Conservation (phyloP, 2,329 filamentous ascomycete genomes). For the Curvularia sp. region DNA sequence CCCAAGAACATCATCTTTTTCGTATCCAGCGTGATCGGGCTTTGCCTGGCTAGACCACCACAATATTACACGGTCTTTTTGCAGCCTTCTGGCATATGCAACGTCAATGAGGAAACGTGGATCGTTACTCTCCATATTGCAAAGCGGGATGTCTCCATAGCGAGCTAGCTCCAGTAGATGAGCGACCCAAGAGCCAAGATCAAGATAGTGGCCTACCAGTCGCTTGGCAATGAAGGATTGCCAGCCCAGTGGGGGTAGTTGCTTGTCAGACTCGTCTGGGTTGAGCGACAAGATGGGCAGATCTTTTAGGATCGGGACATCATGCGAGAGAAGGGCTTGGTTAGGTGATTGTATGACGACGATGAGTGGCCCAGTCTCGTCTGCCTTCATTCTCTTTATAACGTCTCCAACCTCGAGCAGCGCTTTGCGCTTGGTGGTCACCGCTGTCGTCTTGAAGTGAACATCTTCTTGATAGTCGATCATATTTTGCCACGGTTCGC, state of each 20-base stretch:
- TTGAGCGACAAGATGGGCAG: conserved; percentile 83
- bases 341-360: conserved; percentile 92
- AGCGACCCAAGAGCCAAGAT: conserved; percentile 88
- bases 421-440: conserved; percentile 88
- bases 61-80: conserved; percentile 89
- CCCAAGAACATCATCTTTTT: conserved; percentile 86
- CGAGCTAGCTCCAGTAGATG: conserved; percentile 86
- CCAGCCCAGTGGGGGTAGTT: conserved; percentile 91
- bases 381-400: conserved; percentile 87
- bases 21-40: conserved; percentile 94
- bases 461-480: conserved; percentile 88
- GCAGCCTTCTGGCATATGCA: conserved; percentile 86
- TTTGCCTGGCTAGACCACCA: conserved; percentile 93
- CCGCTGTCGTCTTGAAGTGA: conserved; percentile 83
- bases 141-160: conserved; percentile 93
- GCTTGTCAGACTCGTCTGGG: conserved; percentile 82
- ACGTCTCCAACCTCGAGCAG: conserved; percentile 86
- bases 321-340: conserved; percentile 78
- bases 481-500: conserved; percentile 76
- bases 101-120: conserved; percentile 95
- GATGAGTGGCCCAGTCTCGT: conserved; percentile 80
- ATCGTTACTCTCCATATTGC: conserved; percentile 93
- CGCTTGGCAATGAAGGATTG: conserved; percentile 86
- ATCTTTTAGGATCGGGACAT: conserved; percentile 82
- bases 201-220: conserved; percentile 87